Conservation (phyloP, 495 filamentous ascomycete species). For the Aspergillus sclerotiicarbonarius region DNA sequence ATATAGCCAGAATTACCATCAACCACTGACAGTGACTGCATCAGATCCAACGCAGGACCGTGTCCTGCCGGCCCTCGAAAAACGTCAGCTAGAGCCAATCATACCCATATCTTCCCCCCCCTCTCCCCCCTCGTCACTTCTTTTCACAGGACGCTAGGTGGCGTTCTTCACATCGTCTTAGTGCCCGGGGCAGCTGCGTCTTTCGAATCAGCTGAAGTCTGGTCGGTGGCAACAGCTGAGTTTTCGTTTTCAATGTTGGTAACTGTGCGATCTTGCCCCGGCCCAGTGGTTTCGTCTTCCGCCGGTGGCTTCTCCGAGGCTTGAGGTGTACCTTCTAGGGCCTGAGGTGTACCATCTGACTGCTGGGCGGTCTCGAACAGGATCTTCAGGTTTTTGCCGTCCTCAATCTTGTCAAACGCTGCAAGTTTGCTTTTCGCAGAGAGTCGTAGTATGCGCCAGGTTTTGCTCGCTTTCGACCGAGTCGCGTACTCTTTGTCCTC, state of each 20-base stretch:
- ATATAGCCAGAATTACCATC: constrained; percentile 13
- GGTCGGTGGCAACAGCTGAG: constrained; percentile 12
- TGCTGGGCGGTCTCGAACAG: constrained; percentile 47
- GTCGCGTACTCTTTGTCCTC: constrained; percentile 65
- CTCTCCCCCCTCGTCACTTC: neutral
- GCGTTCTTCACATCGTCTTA: constrained; percentile 17
- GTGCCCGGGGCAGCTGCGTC: constrained; percentile 12
- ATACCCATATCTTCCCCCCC: neutral
- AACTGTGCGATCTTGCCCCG: constrained; percentile 13
- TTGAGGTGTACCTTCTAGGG: constrained; percentile 29
- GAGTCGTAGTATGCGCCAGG: constrained; percentile 82
- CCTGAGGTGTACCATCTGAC: constrained; percentile 28
- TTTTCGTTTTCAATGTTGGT: constrained; percentile 21
- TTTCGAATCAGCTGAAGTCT: constrained; percentile 18
- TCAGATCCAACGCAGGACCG: neutral
- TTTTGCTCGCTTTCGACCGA: constrained; percentile 76
- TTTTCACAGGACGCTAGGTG: neutral
- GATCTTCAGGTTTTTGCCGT: constrained; percentile 62
- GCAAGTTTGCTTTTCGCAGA: constrained; percentile 68
- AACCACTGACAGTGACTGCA: neutral
- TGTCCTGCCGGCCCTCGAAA: neutral
- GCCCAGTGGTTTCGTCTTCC: constrained; percentile 13
- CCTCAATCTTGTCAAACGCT: constrained; percentile 81
- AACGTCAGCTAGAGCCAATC: constrained; percentile 13
- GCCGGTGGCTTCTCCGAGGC: constrained; percentile 22